Conservation (phyloP, 2,329 filamentous ascomycete genomes). For the Claviceps arundinis region DNA sequence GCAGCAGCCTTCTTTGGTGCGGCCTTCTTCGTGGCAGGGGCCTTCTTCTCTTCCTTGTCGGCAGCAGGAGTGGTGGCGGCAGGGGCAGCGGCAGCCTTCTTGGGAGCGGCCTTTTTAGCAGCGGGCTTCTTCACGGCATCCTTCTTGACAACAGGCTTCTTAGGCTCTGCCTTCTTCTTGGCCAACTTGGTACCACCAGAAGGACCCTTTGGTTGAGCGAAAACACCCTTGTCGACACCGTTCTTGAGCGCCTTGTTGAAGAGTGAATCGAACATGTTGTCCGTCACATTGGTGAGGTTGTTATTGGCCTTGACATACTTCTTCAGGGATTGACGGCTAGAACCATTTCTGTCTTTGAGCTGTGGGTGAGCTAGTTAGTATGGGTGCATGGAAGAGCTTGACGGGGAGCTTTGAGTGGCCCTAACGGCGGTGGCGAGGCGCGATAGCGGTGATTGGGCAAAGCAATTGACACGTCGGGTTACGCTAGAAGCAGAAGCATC, state of each 20-base stretch:
- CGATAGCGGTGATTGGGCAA: neutral
- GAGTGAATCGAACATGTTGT: constrained; percentile 53
- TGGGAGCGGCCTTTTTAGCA: constrained; percentile 17
- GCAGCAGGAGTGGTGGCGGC: constrained; percentile 22
- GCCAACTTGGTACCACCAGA: constrained; percentile 88
- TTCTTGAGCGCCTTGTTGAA: constrained; percentile 77
- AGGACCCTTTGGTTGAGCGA: constrained; percentile 80
- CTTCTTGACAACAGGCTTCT: constrained; percentile 24
- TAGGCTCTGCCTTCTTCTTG: constrained; percentile 50
- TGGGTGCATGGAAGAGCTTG: constrained; percentile 3
- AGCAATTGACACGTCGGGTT: neutral
- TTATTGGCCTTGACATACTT: constrained; percentile 47
- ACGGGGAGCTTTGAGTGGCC: no score
- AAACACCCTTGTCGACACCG: constrained; percentile 77
- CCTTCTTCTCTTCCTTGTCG: constrained; percentile 17
- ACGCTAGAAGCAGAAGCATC: neutral
- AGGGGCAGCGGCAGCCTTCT: constrained; percentile 20
- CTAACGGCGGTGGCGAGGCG: neutral
- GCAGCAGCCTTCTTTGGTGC: constrained; percentile 6
- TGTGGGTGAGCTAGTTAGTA: constrained; percentile 27
- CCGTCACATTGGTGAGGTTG: constrained; percentile 26
- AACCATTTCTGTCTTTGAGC: constrained; percentile 51
- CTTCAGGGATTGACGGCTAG: constrained; percentile 48
- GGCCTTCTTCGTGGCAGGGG: constrained; percentile 20
- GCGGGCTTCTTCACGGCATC: constrained; percentile 19